Evolutionary conservation across 2,329 filamentous ascomycete genomes (phyloP), one percentile per base, ranked within the genome.

Genomic region (Penicillium sumatraense): DNA sequence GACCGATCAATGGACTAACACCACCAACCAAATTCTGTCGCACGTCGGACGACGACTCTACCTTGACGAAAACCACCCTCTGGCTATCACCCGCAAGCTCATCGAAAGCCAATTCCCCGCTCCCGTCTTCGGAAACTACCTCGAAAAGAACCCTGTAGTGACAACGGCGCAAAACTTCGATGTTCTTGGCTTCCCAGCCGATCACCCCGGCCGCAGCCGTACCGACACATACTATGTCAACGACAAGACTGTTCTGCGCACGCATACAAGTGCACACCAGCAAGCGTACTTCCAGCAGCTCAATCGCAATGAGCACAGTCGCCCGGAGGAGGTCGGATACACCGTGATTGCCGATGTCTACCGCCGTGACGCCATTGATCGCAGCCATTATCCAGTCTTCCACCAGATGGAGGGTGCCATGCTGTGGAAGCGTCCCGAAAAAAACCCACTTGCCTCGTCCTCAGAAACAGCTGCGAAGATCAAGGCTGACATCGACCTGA

Each of bases 201-300:
- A 97, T 72, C 95, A 99, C 68, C 90, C 92, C 3, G 95, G 95
- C 56, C 88, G 95, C 48, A 90, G 86, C 62, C 86, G 86, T 63
- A 93, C 90, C 13, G 95, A 99, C 76, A 98, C 95, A 1, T 99
- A 98, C 80, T 99, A 99, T 75, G 78, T 99, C 69, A 96, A 96
- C 76, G 80, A 87, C 62, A 77, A 85, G 49, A 96, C 90, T 0
- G 87, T 99, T 2, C 79, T 99, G 38, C 85, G 95, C 53, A 99
- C 95, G 0, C 95, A 99, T 74, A 98, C 93, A 2, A 95, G 90
- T 63, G 95, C 95, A 0, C 95, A 99, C 72, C 91, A 99, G 86
- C 90, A 66, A 86, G 95, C 70, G 82, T 89, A 56, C 91, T 98
- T 81, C 81, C 87, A 62, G 80, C 83, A 56, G 86, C 92, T 75